Conservation (phyloP, 176 grass and related monocot species). For the Zea luxurians region DNA sequence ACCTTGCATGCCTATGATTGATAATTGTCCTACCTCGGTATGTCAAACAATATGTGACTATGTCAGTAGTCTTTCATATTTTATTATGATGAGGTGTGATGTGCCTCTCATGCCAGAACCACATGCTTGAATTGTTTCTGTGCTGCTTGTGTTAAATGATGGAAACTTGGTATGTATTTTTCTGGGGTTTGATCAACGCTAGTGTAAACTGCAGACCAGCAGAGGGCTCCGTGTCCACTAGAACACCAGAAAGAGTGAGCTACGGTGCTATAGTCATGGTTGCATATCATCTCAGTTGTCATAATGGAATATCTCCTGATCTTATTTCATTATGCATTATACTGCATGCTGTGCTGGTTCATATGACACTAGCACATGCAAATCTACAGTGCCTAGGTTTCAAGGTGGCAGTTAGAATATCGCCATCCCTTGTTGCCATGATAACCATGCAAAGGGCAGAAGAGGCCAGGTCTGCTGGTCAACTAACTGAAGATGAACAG, state of each 20-base stretch:
- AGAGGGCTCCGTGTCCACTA: conserved; percentile 8
- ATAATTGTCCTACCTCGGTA: neutral
- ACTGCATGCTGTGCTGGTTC: conserved; percentile 20
- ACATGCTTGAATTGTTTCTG: neutral
- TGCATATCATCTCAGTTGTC: neutral
- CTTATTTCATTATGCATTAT: neutral
- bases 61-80: neutral
- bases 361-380: neutral
- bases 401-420: neutral
- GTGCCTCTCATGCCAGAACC: conserved; percentile 11
- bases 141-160: neutral
- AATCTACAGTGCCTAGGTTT: neutral
- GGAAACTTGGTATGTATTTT: neutral
- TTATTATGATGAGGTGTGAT: neutral
- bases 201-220: neutral
- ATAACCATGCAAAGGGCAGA: conserved; percentile 13
- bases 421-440: neutral
- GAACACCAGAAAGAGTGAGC: neutral
- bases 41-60: neutral
- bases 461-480: neutral
- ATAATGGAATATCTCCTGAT: neutral
- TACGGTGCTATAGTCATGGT: neutral
- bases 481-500: conserved; percentile 5
- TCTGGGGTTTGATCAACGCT: neutral
- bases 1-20: neutral